A percentile compares a stretch with the other conserved stretches of the same genome.
phyloP scores from a whole-genome alignment of 73 alveolate species.

The Urostyla sp. region DNA sequence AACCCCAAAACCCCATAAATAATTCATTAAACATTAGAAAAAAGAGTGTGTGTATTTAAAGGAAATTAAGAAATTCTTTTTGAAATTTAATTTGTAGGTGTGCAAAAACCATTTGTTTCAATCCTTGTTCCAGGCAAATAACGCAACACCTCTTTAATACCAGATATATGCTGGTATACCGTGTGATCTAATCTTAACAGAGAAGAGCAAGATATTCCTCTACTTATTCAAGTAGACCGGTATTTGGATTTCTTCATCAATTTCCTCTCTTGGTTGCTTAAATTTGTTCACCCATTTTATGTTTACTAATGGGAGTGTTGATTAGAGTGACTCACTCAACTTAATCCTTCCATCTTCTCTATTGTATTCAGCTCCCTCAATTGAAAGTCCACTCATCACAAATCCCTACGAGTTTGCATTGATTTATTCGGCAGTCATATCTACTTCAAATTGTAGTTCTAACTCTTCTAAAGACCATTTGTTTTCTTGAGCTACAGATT shows the following conservation, averaged over 20 bases:
- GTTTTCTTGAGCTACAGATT: slow-evolving; percentile 89
- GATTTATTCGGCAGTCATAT: slow-evolving; percentile 51
- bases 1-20: no score
- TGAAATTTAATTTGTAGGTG: no score
- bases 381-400: slow-evolving; percentile 84
- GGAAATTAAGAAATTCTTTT: no score
- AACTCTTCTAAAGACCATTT: slow-evolving; percentile 94
- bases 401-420: slow-evolving; percentile 78
- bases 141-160: slow-evolving; percentile 91
- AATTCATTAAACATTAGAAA: no score
- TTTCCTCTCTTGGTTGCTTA: slow-evolving; percentile 62
- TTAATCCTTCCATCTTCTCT: slow-evolving; percentile 73
- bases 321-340: slow-evolving; percentile 76
- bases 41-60: no score
- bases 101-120: no score
- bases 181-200: slow-evolving; percentile 79
- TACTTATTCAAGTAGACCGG: slow-evolving; percentile 92
- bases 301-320: slow-evolving; percentile 76
- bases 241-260: slow-evolving; percentile 67
- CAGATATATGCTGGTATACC: slow-evolving; percentile 71
- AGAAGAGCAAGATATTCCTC: slow-evolving; percentile 86
- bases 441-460: slow-evolving; percentile 78
- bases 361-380: slow-evolving; percentile 89
- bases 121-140: slow-evolving; percentile 89
- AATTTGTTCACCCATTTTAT: slow-evolving; percentile 82